These are phyloP conservation scores for Cyclotella sp. DNA, from an alignment of 108 stramenopile species.

Conservation along the genomic window DNA sequence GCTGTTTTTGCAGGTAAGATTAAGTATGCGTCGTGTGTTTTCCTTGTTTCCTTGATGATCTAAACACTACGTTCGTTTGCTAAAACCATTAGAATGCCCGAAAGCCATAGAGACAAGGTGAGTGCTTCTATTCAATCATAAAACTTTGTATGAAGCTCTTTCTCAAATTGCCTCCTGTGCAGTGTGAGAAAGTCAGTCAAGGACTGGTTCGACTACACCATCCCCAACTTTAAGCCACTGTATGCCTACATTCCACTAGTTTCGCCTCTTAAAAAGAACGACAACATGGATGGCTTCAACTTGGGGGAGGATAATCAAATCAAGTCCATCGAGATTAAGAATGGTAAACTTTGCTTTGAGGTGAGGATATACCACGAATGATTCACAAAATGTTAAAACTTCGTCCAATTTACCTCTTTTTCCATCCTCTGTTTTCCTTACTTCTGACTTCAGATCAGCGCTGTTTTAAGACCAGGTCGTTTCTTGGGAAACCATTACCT, in stretches of 20 bases:
- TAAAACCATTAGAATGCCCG: conserved; percentile 62
- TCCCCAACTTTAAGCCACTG: conserved; percentile 56
- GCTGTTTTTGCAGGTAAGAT: conserved; percentile 63
- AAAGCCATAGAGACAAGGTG: conserved; percentile 71
- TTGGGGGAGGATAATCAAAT: conserved; percentile 86
- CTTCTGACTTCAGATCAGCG: conserved; percentile 27
- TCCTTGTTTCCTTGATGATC: not conserved
- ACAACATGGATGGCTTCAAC: conserved; percentile 82
- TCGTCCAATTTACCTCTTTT: not conserved
- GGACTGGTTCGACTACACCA: conserved; percentile 46
- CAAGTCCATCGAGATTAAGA: conserved; percentile 70
- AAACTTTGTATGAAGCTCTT: not conserved
- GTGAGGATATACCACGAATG: conserved; percentile 28
- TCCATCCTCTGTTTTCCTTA: not conserved
- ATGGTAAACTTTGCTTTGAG: conserved; percentile 85
- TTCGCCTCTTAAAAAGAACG: conserved; percentile 79
- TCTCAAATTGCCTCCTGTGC: not conserved
- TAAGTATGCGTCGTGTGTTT: not conserved
- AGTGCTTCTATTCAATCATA: conserved; percentile 32
- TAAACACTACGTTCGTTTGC: not conserved
- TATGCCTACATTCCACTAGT: conserved; percentile 88
- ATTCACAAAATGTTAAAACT: not conserved
- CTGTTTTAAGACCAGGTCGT: conserved; percentile 81
- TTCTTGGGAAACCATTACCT: conserved; percentile 89
- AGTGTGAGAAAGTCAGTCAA: conserved; percentile 35